Evolutionary conservation across 805 yeast species (phyloP), one percentile per base, ranked within the genome.

Genomic region (Sugiyamaella marilandica): DNA sequence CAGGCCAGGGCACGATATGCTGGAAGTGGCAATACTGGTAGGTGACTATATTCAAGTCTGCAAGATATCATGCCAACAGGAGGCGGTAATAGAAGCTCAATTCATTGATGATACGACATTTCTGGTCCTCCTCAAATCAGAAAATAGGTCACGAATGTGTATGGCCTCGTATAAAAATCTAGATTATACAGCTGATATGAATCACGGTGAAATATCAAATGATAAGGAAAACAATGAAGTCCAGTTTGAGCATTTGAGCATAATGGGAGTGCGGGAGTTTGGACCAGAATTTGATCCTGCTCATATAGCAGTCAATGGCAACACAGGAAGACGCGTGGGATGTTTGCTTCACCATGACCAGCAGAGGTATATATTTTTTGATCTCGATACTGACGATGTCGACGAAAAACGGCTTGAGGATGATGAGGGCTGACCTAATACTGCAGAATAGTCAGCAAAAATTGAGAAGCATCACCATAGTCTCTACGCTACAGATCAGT

Each of bases 361-460:
- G 11, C 57, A 53, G 43, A 37, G 51, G 14, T 54, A 51, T 43
- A 16, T 45, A 10, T 54, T 58, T 29, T 49, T 58, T 35, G 56
- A 52, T 36, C 36, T 59, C 21, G 59, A 58, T 21, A 55, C 41
- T 1, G 49, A 45, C 2, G 37, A 39, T 11, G 51, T 39, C 14
- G 34, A 34, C 13, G 43, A 24, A 10, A 3, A 3, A 24, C 7
- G 29, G n/a, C n/a, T n/a, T 24, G 29, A 24, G 29, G 7, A 24
- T 24, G 29, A 24, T 7, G 29, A 24, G 7, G 7, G 29, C 7
- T 24, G 29, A 24, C 7, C 7, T 24, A 24, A n/a, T 24, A 24
- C 29, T 7, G 7, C 29, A 3, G 29, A 24, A 7, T n/a, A n/a
- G n/a, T n/a, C n/a, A n/a, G n/a, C n/a, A n/a, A n/a, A n/a, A n/a